These are phyloP conservation scores for Picea sitchensis DNA, from an alignment of 75 land plant genomes.

Conservation along the genomic window DNA sequence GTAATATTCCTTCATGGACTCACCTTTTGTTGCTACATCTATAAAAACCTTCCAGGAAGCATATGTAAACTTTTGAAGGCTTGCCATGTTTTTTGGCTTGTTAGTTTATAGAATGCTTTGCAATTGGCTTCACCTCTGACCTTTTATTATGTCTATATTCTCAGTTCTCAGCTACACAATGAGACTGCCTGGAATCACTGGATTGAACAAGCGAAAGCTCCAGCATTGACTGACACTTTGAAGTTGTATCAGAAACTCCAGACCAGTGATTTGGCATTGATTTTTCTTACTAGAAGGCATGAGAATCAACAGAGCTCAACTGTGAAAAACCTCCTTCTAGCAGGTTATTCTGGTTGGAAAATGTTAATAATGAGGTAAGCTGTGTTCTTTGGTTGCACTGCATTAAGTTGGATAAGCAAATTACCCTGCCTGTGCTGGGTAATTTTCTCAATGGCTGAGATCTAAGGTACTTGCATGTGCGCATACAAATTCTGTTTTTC, in stretches of 20 bases:
- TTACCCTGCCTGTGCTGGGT: too few relatives aligned
- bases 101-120: slow-evolving; percentile 1
- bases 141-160: not conserved
- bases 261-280: slow-evolving; percentile 22
- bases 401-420: too few relatives aligned
- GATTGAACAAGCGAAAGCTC: slow-evolving; percentile 25
- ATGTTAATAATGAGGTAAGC: slow-evolving; percentile 32
- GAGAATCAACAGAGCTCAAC: slow-evolving; percentile 33
- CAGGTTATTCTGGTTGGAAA: slow-evolving; percentile 33
- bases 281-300: slow-evolving; percentile 39
- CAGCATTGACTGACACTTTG: slow-evolving; percentile 21
- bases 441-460: too few relatives aligned
- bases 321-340: slow-evolving; percentile 22
- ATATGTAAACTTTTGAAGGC: not conserved
- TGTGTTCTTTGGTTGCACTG: too few relatives aligned
- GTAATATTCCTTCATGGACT: not conserved
- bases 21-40: not conserved
- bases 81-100: not conserved
- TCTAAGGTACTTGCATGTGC: too few relatives aligned
- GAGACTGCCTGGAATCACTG: slow-evolving; percentile 17
- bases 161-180: slow-evolving; percentile 13
- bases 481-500: too few relatives aligned
- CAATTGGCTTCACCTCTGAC: not conserved
- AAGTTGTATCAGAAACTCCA: slow-evolving; percentile 20
- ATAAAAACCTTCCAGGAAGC: not conserved